phyloP scores from a whole-genome alignment of 1,284 basidiomycete species.

The Vanrija pseudolonga region DNA sequence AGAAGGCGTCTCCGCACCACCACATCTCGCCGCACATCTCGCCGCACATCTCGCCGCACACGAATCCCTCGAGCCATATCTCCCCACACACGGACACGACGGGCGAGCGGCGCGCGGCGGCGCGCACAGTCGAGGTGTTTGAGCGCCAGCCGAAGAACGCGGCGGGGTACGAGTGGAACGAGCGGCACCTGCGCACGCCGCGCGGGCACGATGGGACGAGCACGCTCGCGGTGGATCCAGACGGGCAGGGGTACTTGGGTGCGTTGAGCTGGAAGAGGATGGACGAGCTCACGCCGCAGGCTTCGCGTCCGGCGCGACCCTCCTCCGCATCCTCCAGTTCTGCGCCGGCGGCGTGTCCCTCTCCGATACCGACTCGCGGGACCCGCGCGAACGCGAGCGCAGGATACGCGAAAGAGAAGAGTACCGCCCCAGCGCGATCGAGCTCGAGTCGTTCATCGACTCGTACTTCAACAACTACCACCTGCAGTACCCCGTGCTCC shows the following conservation, averaged over 20 bases:
- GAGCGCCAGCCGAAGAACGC: constrained; percentile 14
- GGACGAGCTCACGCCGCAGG: not conserved
- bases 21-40: no score
- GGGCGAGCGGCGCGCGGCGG: no score
- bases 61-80: no score
- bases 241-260: constrained; percentile 26
- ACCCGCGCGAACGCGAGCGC: not conserved
- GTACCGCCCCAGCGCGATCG: not conserved
- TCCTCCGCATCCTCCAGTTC: constrained; percentile 23
- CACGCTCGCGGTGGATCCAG: constrained; percentile 20
- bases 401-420: not conserved
- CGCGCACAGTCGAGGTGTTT: constrained; percentile 7
- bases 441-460: constrained; percentile 3
- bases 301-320: constrained; percentile 22
- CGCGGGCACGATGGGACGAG: constrained; percentile 20
- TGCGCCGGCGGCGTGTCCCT: constrained; percentile 13
- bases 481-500: constrained; percentile 12
- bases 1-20: no score
- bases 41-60: no score
- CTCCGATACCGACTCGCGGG: not conserved
- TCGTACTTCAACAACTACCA: constrained; percentile 10
- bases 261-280: not conserved
- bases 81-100: no score
- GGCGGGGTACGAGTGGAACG: constrained; percentile 23
- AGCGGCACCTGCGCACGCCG: constrained; percentile 4